Evolutionary conservation across 345 rosid genomes (phyloP).

Genomic region (Cardamine resedifolia): DNA sequence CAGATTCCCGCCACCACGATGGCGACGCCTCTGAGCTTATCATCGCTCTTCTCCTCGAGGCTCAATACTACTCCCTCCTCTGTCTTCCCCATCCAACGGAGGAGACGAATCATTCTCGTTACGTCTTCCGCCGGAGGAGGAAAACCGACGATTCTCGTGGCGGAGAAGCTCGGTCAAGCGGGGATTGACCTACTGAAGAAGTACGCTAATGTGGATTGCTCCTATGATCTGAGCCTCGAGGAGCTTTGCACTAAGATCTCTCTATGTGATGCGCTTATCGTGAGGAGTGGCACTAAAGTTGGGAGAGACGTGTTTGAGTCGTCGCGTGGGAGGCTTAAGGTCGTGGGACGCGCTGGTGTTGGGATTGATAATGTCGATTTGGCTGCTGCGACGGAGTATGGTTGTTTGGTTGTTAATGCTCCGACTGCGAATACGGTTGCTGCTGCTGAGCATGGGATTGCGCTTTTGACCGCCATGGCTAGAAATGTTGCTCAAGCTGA

Average conservation of each 20-base stretch:
- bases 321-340: constrained; percentile 54
- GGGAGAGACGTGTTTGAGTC: constrained; percentile 54
- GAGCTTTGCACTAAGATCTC: constrained; percentile 63
- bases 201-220: constrained; percentile 55
- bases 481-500: constrained; percentile 58
- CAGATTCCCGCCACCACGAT: constrained; percentile 9
- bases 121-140: constrained; percentile 42
- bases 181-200: constrained; percentile 44
- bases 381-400: constrained; percentile 59
- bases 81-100: constrained; percentile 30
- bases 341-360: constrained; percentile 61
- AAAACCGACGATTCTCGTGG: constrained; percentile 52
- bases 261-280: constrained; percentile 54
- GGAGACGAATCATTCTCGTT: constrained; percentile 29
- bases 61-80: constrained; percentile 36
- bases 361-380: constrained; percentile 60
- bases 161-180: constrained; percentile 53
- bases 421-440: constrained; percentile 58
- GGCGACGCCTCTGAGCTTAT: constrained; percentile 38
- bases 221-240: constrained; percentile 50
- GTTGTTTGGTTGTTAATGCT: constrained; percentile 58
- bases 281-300: constrained; percentile 57
- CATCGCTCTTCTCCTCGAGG: constrained; percentile 44
- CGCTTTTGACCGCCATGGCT: constrained; percentile 51
- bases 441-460: constrained; percentile 60